phyloP scores from a whole-genome alignment of 2,329 filamentous ascomycete species.

The Ophiostoma quercus region DNA sequence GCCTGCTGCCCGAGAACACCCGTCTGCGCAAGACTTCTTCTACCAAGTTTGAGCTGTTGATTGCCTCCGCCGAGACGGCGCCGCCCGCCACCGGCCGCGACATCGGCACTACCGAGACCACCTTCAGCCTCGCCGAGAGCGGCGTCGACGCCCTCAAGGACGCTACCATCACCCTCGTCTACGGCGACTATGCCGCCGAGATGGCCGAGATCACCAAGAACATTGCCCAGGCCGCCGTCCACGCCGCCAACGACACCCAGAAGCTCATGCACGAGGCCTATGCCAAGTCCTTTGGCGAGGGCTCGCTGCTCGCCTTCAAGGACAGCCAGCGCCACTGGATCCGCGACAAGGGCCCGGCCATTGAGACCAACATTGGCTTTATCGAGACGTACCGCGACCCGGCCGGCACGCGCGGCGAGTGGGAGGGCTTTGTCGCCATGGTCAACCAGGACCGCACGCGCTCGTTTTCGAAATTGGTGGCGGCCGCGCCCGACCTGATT shows the following conservation, averaged over 20 bases:
- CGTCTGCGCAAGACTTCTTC: constrained; percentile 68
- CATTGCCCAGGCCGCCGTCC: constrained; percentile 61
- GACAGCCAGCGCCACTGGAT: constrained; percentile 78
- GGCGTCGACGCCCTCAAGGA: constrained; percentile 56
- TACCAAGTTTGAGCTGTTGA: constrained; percentile 69
- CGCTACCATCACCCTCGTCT: constrained; percentile 65
- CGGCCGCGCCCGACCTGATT: constrained; percentile 74
- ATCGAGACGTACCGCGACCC: constrained; percentile 84
- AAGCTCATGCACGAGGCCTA: constrained; percentile 69
- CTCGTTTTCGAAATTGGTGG: constrained; percentile 80
- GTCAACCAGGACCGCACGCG: constrained; percentile 87
- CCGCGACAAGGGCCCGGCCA: constrained; percentile 70
- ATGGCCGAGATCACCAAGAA: constrained; percentile 64
- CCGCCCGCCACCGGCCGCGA: constrained; percentile 61
- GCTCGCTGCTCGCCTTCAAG: constrained; percentile 72
- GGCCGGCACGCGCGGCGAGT: constrained; percentile 73
- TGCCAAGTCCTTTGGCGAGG: constrained; percentile 66
- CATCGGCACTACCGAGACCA: constrained; percentile 56
- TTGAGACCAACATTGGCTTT: constrained; percentile 78
- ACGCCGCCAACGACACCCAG: constrained; percentile 69
- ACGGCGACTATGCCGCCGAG: constrained; percentile 67
- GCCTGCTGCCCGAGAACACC: constrained; percentile 70
- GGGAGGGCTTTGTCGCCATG: constrained; percentile 76
- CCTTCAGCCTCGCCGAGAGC: constrained; percentile 56
- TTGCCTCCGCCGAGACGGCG: constrained; percentile 60